These are phyloP conservation scores for Schwanniomyces etchellsii DNA, from an alignment of 1,139 yeast genomes.

Conservation along the genomic window DNA sequence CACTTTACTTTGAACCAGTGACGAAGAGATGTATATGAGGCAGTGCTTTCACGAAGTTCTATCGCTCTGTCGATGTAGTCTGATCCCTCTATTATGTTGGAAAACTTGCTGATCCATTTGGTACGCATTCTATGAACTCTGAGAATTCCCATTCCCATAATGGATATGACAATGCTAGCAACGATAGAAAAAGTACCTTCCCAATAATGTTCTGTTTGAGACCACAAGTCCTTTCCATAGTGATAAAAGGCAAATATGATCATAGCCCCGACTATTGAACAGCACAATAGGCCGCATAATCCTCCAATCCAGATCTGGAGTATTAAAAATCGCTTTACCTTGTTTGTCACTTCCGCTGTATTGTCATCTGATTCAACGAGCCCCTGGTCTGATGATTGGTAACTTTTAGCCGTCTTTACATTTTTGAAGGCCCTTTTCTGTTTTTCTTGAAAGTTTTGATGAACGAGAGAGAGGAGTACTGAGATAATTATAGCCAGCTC, in stretches of 20 bases:
- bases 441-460: slow-evolving; percentile 23
- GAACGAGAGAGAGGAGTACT: slow-evolving; percentile 37
- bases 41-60: slow-evolving; percentile 6
- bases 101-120: slow-evolving; percentile 75
- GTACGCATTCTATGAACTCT: slow-evolving; percentile 57
- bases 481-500: slow-evolving; percentile 44
- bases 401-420: background rate
- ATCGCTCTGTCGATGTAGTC: slow-evolving; percentile 9
- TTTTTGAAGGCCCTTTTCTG: background rate
- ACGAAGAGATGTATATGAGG: background rate
- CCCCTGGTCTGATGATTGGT: no score
- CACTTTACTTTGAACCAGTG: background rate
- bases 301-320: slow-evolving; percentile 43
- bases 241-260: slow-evolving; percentile 32
- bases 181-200: slow-evolving; percentile 40
- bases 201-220: slow-evolving; percentile 43
- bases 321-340: slow-evolving; percentile 13
- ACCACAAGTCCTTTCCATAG: slow-evolving; percentile 38
- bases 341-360: background rate
- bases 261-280: slow-evolving; percentile 31
- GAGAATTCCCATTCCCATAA: slow-evolving; percentile 40
- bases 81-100: slow-evolving; percentile 15
- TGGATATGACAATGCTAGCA: slow-evolving; percentile 39
- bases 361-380: background rate
- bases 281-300: slow-evolving; percentile 29